phyloP scores from a whole-genome alignment of 176 grass and related monocot genomes.

The Aechmea fasciata region DNA sequence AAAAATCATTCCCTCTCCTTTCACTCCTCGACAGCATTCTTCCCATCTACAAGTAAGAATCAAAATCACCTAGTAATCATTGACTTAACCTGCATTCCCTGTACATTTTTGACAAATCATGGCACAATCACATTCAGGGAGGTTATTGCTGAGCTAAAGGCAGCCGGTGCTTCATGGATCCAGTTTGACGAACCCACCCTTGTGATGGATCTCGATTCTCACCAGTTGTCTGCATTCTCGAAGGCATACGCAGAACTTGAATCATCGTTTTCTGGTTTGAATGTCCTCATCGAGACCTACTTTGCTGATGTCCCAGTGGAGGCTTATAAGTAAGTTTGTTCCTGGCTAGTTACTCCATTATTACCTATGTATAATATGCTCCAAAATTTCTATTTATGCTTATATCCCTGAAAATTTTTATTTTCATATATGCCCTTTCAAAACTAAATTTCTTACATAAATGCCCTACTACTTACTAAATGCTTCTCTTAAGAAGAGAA shows the following conservation, averaged over 20 bases:
- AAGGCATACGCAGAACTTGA: constrained; percentile 64
- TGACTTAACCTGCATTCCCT: not conserved
- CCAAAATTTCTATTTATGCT: not conserved
- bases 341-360: not conserved
- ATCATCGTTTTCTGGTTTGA: constrained; percentile 50
- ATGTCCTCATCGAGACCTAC: constrained; percentile 85
- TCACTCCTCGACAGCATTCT: constrained; percentile 75
- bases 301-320: constrained; percentile 74
- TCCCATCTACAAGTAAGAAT: constrained; percentile 82
- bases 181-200: constrained; percentile 94
- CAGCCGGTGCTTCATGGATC: constrained; percentile 85
- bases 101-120: constrained; percentile 29
- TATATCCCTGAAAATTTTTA: too few relatives aligned
- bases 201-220: constrained; percentile 66
- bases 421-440: too few relatives aligned
- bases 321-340: constrained; percentile 61
- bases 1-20: constrained; percentile 80
- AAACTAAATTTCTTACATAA: too few relatives aligned
- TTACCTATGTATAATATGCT: too few relatives aligned
- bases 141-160: constrained; percentile 80
- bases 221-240: constrained; percentile 67
- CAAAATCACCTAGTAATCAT: not conserved
- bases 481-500: not conserved
- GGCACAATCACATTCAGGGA: constrained; percentile 31
- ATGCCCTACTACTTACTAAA: too few relatives aligned